Conservation (phyloP, 1,284 basidiomycete species). For the Cryptococcus hybrid region DNA sequence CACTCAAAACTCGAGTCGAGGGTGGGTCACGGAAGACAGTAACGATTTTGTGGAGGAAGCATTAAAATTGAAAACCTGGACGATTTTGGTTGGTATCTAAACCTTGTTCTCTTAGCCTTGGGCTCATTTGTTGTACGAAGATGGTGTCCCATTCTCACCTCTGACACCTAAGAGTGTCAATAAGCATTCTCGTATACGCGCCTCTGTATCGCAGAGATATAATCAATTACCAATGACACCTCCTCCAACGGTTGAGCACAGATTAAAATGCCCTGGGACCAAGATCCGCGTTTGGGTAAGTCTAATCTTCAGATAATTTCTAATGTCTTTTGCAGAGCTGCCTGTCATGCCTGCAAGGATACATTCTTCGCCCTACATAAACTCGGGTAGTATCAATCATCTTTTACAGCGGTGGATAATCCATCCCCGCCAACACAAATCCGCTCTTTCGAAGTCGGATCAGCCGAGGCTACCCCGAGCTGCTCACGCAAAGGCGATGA, state of each 20-base stretch:
- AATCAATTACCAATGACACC: background rate
- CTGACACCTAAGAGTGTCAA: background rate
- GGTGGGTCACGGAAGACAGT: background rate
- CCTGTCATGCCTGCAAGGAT: background rate
- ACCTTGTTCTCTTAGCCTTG: too few species aligned
- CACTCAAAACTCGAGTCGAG: background rate
- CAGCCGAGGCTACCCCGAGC: background rate
- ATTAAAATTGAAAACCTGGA: background rate
- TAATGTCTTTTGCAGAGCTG: background rate
- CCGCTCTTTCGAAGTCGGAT: background rate
- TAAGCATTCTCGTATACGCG: background rate
- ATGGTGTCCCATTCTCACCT: constrained; percentile 1
- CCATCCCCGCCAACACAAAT: background rate
- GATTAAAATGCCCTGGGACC: background rate
- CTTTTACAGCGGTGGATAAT: background rate
- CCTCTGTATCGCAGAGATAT: background rate
- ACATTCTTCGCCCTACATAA: background rate
- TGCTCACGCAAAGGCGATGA: background rate
- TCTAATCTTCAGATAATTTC: too few species aligned
- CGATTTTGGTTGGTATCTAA: background rate
- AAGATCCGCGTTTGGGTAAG: background rate
- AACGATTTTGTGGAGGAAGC: background rate
- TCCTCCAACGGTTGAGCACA: background rate
- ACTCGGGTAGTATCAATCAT: background rate
- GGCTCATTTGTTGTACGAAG: background rate